A percentile compares a stretch with the other conserved stretches of the same genome.
Conservation (phyloP, 2,329 filamentous ascomycete genomes). For the Fusarium concolor region DNA sequence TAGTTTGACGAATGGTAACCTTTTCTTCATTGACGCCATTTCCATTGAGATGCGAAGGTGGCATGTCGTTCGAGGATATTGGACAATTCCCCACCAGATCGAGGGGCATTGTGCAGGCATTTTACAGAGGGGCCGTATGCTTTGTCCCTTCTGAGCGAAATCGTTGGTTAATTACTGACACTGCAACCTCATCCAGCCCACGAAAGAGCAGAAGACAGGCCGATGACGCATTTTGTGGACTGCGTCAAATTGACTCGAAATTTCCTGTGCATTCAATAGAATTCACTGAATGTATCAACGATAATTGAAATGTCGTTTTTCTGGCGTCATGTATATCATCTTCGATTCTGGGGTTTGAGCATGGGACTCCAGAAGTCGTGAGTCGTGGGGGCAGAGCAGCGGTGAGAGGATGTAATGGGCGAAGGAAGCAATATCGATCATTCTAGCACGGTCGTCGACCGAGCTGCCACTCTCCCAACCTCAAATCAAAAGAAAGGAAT, state of each 20-base stretch:
- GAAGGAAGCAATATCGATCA: constrained; percentile 33
- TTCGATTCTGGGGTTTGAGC: constrained; percentile 21
- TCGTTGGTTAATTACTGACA: constrained; percentile 29
- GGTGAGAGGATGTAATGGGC: constrained; percentile 40
- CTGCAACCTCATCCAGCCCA: constrained; percentile 2
- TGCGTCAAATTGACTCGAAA: constrained; percentile 4
- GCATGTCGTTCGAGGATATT: constrained; percentile 44
- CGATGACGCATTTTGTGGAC: constrained; percentile 11
- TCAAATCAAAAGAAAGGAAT: constrained; percentile 39
- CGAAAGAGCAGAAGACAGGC: not conserved
- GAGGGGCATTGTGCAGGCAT: constrained; percentile 37
- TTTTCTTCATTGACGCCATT: constrained; percentile 30
- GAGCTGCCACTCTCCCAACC: constrained; percentile 33
- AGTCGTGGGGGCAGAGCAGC: constrained; percentile 39
- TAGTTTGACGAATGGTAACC: constrained; percentile 17
- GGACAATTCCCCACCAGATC: constrained; percentile 47
- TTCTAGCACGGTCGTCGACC: constrained; percentile 36
- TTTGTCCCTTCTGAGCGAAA: constrained; percentile 2
- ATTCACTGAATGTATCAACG: constrained; percentile 24
- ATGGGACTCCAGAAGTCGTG: constrained; percentile 23
- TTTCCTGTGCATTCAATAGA: constrained; percentile 12
- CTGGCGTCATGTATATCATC: constrained; percentile 36
- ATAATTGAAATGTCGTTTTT: constrained; percentile 11
- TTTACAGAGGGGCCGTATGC: constrained; percentile 17
- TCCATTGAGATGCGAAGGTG: constrained; percentile 39